Conservation (phyloP, 1,139 yeast species). For the Casaregolazyma suthepensis region DNA sequence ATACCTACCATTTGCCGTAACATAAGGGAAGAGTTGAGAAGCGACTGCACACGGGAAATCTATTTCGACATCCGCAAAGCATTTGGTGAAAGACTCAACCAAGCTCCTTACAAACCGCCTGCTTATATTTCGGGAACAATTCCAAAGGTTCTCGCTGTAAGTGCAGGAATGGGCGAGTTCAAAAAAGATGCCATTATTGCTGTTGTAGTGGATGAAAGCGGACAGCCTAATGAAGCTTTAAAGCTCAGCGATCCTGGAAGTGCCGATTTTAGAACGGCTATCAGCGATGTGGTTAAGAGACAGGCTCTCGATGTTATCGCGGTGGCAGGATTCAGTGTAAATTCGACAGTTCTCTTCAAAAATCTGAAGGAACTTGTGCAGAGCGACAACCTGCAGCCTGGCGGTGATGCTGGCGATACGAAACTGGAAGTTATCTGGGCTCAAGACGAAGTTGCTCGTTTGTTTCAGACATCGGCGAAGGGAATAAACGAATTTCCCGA, state of each 20-base stretch:
- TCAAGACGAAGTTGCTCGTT: constrained; percentile 87
- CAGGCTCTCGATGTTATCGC: constrained; percentile 83
- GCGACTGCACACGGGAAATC: constrained; percentile 68
- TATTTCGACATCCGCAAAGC: constrained; percentile 63
- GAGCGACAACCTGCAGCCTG: constrained; percentile 50
- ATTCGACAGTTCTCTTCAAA: constrained; percentile 56
- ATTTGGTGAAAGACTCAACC: constrained; percentile 70
- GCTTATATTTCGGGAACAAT: constrained; percentile 73
- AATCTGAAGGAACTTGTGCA: constrained; percentile 51
- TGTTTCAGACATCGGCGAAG: constrained; percentile 74
- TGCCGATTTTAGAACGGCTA: constrained; percentile 51
- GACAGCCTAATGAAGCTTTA: constrained; percentile 67
- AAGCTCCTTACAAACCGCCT: constrained; percentile 85
- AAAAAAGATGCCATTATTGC: constrained; percentile 84
- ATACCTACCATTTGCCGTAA: constrained; percentile 64
- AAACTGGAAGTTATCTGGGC: constrained; percentile 64
- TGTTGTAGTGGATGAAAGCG: constrained; percentile 69
- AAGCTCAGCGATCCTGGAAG: constrained; percentile 71
- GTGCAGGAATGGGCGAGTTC: constrained; percentile 81
- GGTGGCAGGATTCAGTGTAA: constrained; percentile 80
- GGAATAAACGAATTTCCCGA: constrained; percentile 82
- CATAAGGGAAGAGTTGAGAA: constrained; percentile 76
- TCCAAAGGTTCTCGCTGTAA: constrained; percentile 75
- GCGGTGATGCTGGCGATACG: constrained; percentile 37
- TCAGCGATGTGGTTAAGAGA: constrained; percentile 48